Conservation (phyloP, 129 eudicot species). For the Flaveria sonorensis region DNA sequence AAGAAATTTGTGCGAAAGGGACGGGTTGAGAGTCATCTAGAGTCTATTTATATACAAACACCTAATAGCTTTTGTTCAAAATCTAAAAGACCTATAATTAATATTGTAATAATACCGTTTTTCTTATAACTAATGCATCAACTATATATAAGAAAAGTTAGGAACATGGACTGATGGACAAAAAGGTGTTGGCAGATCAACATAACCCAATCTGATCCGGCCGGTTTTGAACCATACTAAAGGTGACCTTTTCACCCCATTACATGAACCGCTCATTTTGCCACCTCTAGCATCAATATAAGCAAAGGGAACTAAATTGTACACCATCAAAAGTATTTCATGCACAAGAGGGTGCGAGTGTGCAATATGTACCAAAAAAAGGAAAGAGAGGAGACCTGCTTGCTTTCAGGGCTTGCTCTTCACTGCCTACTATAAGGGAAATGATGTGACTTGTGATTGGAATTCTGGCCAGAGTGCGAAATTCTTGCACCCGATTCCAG, state of each 20-base stretch:
- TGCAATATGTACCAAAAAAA: background rate
- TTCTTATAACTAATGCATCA: background rate
- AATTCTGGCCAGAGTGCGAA: slow-evolving; percentile 72
- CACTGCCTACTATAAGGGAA: slow-evolving; percentile 86
- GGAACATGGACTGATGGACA: background rate
- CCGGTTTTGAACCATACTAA: slow-evolving; percentile 2
- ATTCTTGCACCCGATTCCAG: slow-evolving; percentile 79
- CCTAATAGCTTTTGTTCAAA: slow-evolving; percentile 1
- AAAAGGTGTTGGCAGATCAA: slow-evolving; percentile 5
- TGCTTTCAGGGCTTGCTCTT: slow-evolving; percentile 79
- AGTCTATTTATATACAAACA: background rate
- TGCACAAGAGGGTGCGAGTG: background rate
- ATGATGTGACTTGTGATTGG: slow-evolving; percentile 82
- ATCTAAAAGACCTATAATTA: background rate
- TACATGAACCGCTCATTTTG: background rate
- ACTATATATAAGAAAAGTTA: background rate
- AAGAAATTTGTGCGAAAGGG: background rate
- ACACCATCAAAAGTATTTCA: background rate
- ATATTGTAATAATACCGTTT: background rate
- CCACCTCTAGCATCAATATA: slow-evolving; percentile 2
- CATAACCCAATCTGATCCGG: background rate
- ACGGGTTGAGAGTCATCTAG: background rate
- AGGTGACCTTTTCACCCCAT: background rate
- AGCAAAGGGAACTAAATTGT: background rate
- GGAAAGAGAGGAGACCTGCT: slow-evolving; percentile 59